Evolutionary conservation across 768 basidiomycete genomes (phyloP).

Genomic region (Termitomyces sp.): DNA sequence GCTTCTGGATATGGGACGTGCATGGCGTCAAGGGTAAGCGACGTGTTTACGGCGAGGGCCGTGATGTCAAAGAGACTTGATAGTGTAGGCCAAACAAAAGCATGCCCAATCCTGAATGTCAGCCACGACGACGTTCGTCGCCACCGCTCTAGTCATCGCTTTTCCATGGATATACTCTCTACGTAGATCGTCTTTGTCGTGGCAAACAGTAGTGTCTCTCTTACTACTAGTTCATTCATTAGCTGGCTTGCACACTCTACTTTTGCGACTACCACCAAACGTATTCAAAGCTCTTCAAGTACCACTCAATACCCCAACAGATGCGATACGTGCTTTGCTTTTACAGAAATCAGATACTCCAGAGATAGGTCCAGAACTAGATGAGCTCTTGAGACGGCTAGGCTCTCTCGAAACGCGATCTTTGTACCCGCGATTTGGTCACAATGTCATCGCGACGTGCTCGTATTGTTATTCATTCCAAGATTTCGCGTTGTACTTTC

Average conservation of each 20-base stretch:
- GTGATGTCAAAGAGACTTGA: background rate
- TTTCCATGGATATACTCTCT: slow-evolving; percentile 17
- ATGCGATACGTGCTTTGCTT: slow-evolving; percentile 44
- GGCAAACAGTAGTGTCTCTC: slow-evolving; percentile 25
- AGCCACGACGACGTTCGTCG: slow-evolving; percentile 11
- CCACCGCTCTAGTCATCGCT: slow-evolving; percentile 13
- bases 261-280: slow-evolving; percentile 52
- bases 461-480: slow-evolving; percentile 56
- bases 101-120: slow-evolving; percentile 3
- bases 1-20: background rate
- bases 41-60: background rate
- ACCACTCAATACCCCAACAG: slow-evolving; percentile 49
- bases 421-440: slow-evolving; percentile 65
- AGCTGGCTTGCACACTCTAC: slow-evolving; percentile 39
- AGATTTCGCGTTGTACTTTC: slow-evolving; percentile 56
- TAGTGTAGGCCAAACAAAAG: background rate
- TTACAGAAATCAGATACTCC: slow-evolving; percentile 33
- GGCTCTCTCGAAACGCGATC: slow-evolving; percentile 52
- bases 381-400: slow-evolving; percentile 49
- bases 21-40: too few species aligned
- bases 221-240: slow-evolving; percentile 48
- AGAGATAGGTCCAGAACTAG: slow-evolving; percentile 41
- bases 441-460: slow-evolving; percentile 57
- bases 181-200: slow-evolving; percentile 10
- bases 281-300: slow-evolving; percentile 53